phyloP scores from a whole-genome alignment of 176 grass and related monocot genomes.

The Leersia perrieri region DNA sequence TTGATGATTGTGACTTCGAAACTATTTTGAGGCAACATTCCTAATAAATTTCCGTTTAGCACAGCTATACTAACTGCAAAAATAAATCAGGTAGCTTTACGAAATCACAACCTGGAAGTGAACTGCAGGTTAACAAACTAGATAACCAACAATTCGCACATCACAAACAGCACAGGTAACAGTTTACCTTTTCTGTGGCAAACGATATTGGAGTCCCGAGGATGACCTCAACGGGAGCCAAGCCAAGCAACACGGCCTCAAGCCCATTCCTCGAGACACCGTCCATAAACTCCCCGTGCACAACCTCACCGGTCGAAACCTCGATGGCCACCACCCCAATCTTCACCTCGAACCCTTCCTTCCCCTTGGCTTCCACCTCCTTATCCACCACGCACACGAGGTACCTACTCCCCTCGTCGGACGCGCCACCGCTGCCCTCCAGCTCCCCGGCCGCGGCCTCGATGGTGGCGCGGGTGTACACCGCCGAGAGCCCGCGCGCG shows the following conservation, averaged over 20 bases:
- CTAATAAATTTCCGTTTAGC: not conserved
- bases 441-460: slow-evolving; percentile 73
- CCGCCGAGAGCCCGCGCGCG: slow-evolving; percentile 52
- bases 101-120: not conserved
- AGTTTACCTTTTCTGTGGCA: slow-evolving; percentile 66
- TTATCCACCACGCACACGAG: slow-evolving; percentile 82
- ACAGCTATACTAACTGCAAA: not conserved
- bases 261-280: slow-evolving; percentile 52
- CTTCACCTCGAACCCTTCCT: slow-evolving; percentile 53
- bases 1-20: not conserved
- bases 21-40: not conserved
- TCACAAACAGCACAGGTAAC: not conserved
- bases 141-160: not conserved
- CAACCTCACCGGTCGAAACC: slow-evolving; percentile 74
- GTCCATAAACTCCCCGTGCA: slow-evolving; percentile 84
- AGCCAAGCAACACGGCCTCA: slow-evolving; percentile 72
- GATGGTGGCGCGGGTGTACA: slow-evolving; percentile 93
- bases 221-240: slow-evolving; percentile 77
- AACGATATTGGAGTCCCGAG: slow-evolving; percentile 58
- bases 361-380: slow-evolving; percentile 38
- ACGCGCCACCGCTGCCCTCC: slow-evolving; percentile 29
- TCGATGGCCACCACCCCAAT: slow-evolving; percentile 63
- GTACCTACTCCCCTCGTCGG: slow-evolving; percentile 52
- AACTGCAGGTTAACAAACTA: not conserved
- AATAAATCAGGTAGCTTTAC: not conserved